Percentiles rank a stretch among this genome's conserved stretches.
phyloP scores from a whole-genome alignment of 2,329 filamentous ascomycete species.

The Monosporascus ibericus region DNA sequence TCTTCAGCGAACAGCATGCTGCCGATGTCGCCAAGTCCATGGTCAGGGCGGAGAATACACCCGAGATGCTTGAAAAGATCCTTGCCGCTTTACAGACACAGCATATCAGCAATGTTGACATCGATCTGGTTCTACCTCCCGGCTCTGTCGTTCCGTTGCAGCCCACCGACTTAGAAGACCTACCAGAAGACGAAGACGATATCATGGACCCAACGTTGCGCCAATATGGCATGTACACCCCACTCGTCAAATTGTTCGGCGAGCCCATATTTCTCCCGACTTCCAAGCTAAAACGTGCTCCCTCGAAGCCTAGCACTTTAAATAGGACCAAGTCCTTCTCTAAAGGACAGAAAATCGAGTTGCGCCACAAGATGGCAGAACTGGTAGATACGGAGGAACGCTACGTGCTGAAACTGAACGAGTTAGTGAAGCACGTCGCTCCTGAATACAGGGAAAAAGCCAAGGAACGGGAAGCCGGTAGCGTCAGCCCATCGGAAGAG shows the following conservation, averaged over 20 bases:
- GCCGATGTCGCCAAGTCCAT: constrained; percentile 84
- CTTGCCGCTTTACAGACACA: constrained; percentile 74
- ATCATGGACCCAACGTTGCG: constrained; percentile 56
- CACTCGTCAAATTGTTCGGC: constrained; percentile 72
- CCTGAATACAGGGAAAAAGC: constrained; percentile 71
- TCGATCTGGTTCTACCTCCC: constrained; percentile 79
- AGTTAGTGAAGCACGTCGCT: constrained; percentile 75
- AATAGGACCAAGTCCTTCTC: constrained; percentile 74
- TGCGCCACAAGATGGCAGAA: constrained; percentile 85
- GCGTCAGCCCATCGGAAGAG: constrained; percentile 64
- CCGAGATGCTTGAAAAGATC: constrained; percentile 66
- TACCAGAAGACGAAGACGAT: constrained; percentile 58
- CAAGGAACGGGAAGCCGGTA: constrained; percentile 49
- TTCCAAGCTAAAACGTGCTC: constrained; percentile 74
- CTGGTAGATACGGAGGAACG: constrained; percentile 89
- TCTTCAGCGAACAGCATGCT: constrained; percentile 90
- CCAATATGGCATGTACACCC: constrained; percentile 72
- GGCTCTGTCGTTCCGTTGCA: constrained; percentile 65
- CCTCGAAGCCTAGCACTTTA: constrained; percentile 76
- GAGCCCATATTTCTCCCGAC: constrained; percentile 84
- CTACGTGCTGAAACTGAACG: constrained; percentile 83
- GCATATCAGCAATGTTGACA: constrained; percentile 75
- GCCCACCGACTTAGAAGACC: constrained; percentile 52
- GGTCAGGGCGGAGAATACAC: constrained; percentile 71
- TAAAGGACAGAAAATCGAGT: constrained; percentile 73